Evolutionary conservation across 2,329 filamentous ascomycete genomes (phyloP).

Genomic region (Clarireedia homoeocarpa): DNA sequence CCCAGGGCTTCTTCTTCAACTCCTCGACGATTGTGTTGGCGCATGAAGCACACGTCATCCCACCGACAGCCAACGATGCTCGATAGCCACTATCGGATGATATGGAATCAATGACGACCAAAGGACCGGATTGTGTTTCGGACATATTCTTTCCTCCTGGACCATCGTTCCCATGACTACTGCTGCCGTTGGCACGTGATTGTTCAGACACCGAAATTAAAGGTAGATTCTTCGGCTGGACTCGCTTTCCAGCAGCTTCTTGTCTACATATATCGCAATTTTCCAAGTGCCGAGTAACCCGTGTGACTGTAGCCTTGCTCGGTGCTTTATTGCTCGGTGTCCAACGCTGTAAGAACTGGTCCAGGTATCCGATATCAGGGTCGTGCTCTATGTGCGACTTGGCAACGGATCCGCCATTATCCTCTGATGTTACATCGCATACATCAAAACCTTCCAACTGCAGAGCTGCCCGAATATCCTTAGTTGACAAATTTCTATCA

Average conservation of each 20-base stretch:
- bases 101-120: conserved; percentile 30
- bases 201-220: background rate
- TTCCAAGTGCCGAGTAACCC: conserved; percentile 32
- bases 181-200: background rate
- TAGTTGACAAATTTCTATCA: conserved; percentile 34
- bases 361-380: conserved; percentile 21
- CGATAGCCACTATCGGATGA: conserved; percentile 36
- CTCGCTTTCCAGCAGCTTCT: conserved; percentile 26
- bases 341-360: conserved; percentile 22
- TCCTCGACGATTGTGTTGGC: conserved; percentile 40
- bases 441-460: conserved; percentile 53
- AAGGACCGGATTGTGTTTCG: conserved; percentile 4
- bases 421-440: conserved; percentile 28
- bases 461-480: conserved; percentile 40
- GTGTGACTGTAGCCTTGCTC: conserved; percentile 13
- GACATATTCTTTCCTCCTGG: background rate
- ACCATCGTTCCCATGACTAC: background rate
- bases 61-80: conserved; percentile 43
- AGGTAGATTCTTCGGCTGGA: conserved; percentile 1
- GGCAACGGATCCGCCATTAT: background rate
- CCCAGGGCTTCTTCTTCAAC: conserved; percentile 38
- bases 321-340: conserved; percentile 15
- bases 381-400: conserved; percentile 11
- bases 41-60: conserved; percentile 52
- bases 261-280: conserved; percentile 43